Base-by-base conservation (phyloP, 352 stramenopile genomes). In the Phytophthora chlamydospora region DNA sequence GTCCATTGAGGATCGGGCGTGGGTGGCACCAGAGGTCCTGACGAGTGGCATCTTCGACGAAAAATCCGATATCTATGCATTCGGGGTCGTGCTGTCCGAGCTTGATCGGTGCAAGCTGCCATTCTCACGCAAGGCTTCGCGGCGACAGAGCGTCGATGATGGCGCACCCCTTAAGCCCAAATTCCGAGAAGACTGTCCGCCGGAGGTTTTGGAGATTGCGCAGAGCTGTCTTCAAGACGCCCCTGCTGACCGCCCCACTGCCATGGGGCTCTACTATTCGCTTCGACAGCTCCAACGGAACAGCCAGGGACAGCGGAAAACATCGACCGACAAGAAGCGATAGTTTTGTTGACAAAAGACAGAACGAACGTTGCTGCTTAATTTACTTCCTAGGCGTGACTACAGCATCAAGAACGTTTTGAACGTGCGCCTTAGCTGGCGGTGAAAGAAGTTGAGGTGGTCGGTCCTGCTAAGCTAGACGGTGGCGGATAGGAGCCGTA, bases 41-140 rank as follows among this genome's bases (percentile, higher is more conserved):
- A 62, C 59, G 4, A 83, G 81, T n/a, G 71, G 81, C 16, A 53
- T 78, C 11, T 84, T 76, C 16, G 83, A 75, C 1, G 76, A 88
- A 2, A 88, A 88, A 48, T 77, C 78, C 14, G 81, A 94, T 31
- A 71, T 90, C 19, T 93, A 82, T 44, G 75, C 85, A 39, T 88
- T 94, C 53, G 81, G 79, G 17, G 83, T 91, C 6, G 49, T 90
- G 32, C 55, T 92, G 32, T 86, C 83, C 10, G 83, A 94, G 58
- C 52, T 92, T 19, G 78, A 89, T 53, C 72, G 69, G 4, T 90
- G 78, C 17, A 69, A 73, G n/a, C 54, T 68, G 5, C 78, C 71
- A 0, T 61, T 73, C 50, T 73, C 66, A 19, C 49, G 40, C 9
- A 71, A 70, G 36, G 46, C 46, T 33, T 51, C 55, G 6, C 46